Evolutionary conservation across 176 grass and related monocot genomes (phyloP).

Genomic region (Phyllostachys edulis): DNA sequence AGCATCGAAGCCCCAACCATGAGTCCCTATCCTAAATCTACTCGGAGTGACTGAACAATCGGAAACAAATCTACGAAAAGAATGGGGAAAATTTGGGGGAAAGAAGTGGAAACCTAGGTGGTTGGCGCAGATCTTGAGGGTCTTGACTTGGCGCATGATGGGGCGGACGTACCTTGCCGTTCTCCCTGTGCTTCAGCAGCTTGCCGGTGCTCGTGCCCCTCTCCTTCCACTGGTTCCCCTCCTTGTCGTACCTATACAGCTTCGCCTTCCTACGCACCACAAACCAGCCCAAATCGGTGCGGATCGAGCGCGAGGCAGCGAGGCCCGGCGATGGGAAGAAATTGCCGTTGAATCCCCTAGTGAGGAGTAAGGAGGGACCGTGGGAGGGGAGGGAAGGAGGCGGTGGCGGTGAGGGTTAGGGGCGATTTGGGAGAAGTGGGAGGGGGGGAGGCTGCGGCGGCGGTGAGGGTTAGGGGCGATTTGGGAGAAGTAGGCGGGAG

Average conservation of each 20-base stretch:
- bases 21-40: neutral
- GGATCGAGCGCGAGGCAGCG: neutral
- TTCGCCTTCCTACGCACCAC: slow-evolving; percentile 52
- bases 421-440: too few species aligned
- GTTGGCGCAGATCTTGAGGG: slow-evolving; percentile 68
- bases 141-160: slow-evolving; percentile 73
- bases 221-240: slow-evolving; percentile 72
- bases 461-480: too few species aligned
- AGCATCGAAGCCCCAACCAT: neutral
- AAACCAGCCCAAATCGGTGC: neutral
- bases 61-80: neutral
- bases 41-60: neutral
- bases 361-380: too few species aligned
- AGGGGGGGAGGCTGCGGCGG: too few species aligned
- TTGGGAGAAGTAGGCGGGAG: too few species aligned
- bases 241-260: slow-evolving; percentile 64
- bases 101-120: slow-evolving; percentile 39
- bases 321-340: neutral
- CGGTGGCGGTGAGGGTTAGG: too few species aligned
- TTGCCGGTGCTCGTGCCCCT: slow-evolving; percentile 61
- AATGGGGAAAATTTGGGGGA: neutral
- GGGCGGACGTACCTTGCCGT: slow-evolving; percentile 63
- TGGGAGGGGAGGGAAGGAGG: too few species aligned
- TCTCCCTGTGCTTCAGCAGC: slow-evolving; percentile 65
- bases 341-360: too few species aligned